Evolutionary conservation across 129 eudicot species (phyloP), one percentile per base, ranked within the genome.

Genomic region (Flaveria sonorensis): DNA sequence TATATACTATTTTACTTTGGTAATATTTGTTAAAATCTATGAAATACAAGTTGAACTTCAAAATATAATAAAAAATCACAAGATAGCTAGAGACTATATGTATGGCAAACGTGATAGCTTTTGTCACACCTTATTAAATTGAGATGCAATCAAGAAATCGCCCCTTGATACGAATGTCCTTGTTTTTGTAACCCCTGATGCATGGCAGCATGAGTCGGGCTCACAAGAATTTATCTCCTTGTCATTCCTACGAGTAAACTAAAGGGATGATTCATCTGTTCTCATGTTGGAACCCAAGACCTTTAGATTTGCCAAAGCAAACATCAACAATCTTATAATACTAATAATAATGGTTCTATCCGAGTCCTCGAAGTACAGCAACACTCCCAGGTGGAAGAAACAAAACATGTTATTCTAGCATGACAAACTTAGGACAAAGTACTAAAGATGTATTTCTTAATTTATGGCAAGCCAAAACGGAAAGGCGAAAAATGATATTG

Each of bases 341-440:
- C 12, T 68, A 42, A 56, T 77, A 53, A 77, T 75, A 56, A 68
- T 50, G 50, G 53, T 20, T 76, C 26, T 20, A 66, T 51, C 66
- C 11, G 52, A 66, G 24, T 55, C 46, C 43, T 77, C 30, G 11
- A 39, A 56, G 46, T 51, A 66, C 67, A 52, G 30, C 19, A 77
- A 68, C 68, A 77, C 45, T 68, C 73, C 15, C 32, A 77, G 28
- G 59, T 8, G 68, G 10, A 19, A 23, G 28, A 71, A 60, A 79
- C 21, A 20, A 61, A 62, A 79, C 56, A 72, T 50, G 56, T 71
- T 70, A 9, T 78, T 70, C 14, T 70, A 60, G 28, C 71, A 70
- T 43, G 23, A 19, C 16, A 72, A 48, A 42, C 42, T 57, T 21
- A 46, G 9, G 64, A 56, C 66, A 4, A n/a, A 73, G 39, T 42